A percentile compares a stretch with the other conserved stretches of the same genome.
phyloP scores from a whole-genome alignment of 768 basidiomycete genomes.

The Kwoniella mangroviensis region DNA sequence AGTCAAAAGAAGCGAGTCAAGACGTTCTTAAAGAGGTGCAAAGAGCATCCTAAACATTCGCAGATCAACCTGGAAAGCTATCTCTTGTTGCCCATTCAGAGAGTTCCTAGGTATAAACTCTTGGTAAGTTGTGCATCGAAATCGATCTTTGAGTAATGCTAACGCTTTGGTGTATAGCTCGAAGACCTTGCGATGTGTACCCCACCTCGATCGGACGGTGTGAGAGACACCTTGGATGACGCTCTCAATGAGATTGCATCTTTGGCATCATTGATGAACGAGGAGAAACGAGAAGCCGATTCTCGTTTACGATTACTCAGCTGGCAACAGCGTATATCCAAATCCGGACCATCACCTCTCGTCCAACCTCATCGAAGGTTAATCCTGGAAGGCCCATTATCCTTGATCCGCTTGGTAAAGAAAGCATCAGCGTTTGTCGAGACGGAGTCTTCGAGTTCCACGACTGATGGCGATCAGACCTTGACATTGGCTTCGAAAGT shows the following conservation, averaged over 20 bases:
- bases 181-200: slow-evolving; percentile 85
- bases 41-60: slow-evolving; percentile 84
- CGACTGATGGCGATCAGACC: slow-evolving; percentile 41
- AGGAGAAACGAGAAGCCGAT: slow-evolving; percentile 94
- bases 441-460: slow-evolving; percentile 56
- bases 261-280: slow-evolving; percentile 94
- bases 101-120: slow-evolving; percentile 94
- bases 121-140: slow-evolving; percentile 56
- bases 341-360: slow-evolving; percentile 92
- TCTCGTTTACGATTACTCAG: slow-evolving; percentile 86
- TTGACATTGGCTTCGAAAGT: slow-evolving; percentile 66
- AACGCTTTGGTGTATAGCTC: slow-evolving; percentile 55
- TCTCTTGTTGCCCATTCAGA: slow-evolving; percentile 89
- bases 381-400: slow-evolving; percentile 86
- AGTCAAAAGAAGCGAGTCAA: slow-evolving; percentile 88
- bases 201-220: slow-evolving; percentile 76
- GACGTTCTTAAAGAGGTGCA: slow-evolving; percentile 78
- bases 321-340: slow-evolving; percentile 72
- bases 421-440: slow-evolving; percentile 82
- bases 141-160: no score
- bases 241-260: slow-evolving; percentile 85
- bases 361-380: slow-evolving; percentile 96
- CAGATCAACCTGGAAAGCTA: slow-evolving; percentile 95
- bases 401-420: slow-evolving; percentile 86
- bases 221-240: slow-evolving; percentile 76